A percentile compares a stretch with the other conserved stretches of the same genome.
Conservation (phyloP, 2,329 filamentous ascomycete genomes). For the Coniosporium tulheliwenetii region DNA sequence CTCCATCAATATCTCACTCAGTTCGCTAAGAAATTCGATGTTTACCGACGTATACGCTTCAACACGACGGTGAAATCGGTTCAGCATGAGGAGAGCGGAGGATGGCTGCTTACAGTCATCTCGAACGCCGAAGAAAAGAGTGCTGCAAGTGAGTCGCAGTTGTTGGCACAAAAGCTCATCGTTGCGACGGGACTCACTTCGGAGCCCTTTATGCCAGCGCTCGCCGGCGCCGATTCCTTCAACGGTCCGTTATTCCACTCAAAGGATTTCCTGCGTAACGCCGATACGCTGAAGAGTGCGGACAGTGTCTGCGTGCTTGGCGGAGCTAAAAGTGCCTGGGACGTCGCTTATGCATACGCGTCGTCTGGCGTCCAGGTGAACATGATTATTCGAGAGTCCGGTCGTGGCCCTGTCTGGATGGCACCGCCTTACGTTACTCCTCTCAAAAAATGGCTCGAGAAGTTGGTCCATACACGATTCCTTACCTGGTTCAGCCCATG, state of each 20-base stretch:
- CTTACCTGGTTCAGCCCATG: constrained; percentile 64
- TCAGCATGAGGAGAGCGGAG: constrained; percentile 23
- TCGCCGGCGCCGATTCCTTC: constrained; percentile 35
- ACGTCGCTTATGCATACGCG: constrained; percentile 44
- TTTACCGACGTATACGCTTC: constrained; percentile 33
- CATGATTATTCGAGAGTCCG: constrained; percentile 42
- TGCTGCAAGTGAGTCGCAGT: not conserved
- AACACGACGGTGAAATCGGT: constrained; percentile 34
- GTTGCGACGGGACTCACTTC: constrained; percentile 47
- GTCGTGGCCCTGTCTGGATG: constrained; percentile 45
- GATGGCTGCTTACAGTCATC: constrained; percentile 6
- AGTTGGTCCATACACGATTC: constrained; percentile 49
- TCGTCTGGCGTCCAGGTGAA: constrained; percentile 37
- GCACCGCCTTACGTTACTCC: constrained; percentile 48
- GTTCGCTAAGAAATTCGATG: constrained; percentile 37
- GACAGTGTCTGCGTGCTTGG: constrained; percentile 40
- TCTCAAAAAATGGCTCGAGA: constrained; percentile 46
- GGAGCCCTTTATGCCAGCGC: constrained; percentile 36
- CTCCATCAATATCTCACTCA: constrained; percentile 41
- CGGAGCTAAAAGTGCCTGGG: constrained; percentile 47
- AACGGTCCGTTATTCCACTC: constrained; percentile 40
- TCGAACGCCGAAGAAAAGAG: not conserved
- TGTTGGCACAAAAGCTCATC: constrained; percentile 33
- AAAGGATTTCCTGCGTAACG: constrained; percentile 31
- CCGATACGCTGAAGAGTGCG: constrained; percentile 17